These are phyloP conservation scores for Pseudogymnoascus sp. DNA, from an alignment of 2,329 filamentous ascomycete genomes.

Conservation along the genomic window DNA sequence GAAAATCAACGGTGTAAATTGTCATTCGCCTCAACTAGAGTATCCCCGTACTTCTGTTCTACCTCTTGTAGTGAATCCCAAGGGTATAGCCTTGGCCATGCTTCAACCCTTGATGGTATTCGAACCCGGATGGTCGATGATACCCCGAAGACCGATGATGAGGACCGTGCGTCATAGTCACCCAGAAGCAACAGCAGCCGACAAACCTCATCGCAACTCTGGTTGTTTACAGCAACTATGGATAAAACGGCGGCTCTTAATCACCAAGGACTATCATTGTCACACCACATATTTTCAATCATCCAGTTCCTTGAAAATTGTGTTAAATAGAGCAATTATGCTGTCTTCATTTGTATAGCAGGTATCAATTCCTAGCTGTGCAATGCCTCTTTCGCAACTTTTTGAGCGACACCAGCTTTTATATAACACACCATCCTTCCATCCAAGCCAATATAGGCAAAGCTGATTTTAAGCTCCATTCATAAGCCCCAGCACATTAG, in stretches of 20 bases:
- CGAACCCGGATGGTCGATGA: not conserved
- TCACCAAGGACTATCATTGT: not conserved
- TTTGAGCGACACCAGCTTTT: not conserved
- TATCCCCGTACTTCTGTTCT: not conserved
- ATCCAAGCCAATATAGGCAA: not conserved
- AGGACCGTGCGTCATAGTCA: not conserved
- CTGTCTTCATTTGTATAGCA: not conserved
- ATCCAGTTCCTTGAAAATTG: not conserved
- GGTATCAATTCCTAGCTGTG: not conserved
- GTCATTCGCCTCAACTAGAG: no score
- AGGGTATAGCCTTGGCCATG: not conserved
- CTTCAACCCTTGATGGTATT: not conserved
- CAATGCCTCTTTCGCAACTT: not conserved
- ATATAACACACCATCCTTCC: not conserved
- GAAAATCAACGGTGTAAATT: no score
- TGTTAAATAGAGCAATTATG: not conserved
- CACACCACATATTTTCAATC: not conserved
- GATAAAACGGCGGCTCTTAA: not conserved
- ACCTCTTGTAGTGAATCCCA: not conserved
- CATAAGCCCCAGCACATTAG: constrained; percentile 5
- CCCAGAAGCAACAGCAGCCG: not conserved
- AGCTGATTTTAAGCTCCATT: not conserved
- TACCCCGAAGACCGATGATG: not conserved
- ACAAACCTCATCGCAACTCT: not conserved
- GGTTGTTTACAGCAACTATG: not conserved